Conservation (phyloP, 169 alveolate species). For the Cardiosporidium cionae region DNA sequence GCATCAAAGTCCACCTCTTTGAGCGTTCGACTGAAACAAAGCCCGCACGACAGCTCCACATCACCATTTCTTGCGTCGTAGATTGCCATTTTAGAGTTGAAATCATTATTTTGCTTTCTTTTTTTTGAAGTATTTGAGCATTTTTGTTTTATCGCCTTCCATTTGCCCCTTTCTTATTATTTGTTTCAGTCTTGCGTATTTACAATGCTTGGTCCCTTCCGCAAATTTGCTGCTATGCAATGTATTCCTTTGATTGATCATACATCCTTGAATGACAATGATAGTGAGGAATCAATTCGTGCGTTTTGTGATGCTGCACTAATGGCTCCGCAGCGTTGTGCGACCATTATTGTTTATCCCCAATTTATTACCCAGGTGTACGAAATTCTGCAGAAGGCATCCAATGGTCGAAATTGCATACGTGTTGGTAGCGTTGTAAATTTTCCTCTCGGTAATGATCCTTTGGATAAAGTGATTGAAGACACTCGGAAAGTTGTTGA, state of each 20-base stretch:
- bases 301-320: constrained; percentile 25
- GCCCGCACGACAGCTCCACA: too few species aligned
- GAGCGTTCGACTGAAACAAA: too few species aligned
- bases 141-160: too few species aligned
- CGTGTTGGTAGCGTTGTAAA: constrained; percentile 43
- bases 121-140: too few species aligned
- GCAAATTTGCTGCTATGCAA: constrained; percentile 25
- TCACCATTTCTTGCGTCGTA: too few species aligned
- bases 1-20: too few species aligned
- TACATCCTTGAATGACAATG: constrained; percentile 30
- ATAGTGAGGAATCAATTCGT: constrained; percentile 28
- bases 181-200: too few species aligned
- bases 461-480: constrained; percentile 20
- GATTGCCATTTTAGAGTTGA: too few species aligned
- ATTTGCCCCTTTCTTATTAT: too few species aligned
- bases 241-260: constrained; percentile 33
- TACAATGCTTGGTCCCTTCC: too few species aligned
- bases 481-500: constrained; percentile 34
- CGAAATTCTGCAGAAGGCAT: background rate
- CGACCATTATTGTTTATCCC: constrained; percentile 42
- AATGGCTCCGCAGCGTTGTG: constrained; percentile 21
- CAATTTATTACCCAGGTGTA: constrained; percentile 31
- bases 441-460: constrained; percentile 43
- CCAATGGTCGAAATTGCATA: constrained; percentile 12
- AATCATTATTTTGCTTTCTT: too few species aligned